Conservation (phyloP, 352 stramenopile species). For the Pythium dissimile region DNA sequence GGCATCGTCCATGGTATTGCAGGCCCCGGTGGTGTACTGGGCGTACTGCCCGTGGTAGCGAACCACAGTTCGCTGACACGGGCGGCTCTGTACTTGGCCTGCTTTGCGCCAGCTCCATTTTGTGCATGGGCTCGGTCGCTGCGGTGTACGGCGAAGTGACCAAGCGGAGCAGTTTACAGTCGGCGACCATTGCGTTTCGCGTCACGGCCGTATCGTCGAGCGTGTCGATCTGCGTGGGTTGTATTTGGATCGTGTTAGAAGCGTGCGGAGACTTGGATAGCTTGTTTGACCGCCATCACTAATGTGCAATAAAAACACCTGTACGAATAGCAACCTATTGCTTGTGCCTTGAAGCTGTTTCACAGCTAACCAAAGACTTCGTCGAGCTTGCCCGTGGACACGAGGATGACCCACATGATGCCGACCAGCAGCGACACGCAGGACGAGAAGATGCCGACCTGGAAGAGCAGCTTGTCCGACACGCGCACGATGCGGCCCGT, state of each 20-base stretch:
- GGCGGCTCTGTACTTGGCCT: constrained; percentile 75
- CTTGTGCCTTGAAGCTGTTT: background rate
- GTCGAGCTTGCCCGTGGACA: constrained; percentile 44
- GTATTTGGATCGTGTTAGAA: constrained; percentile 69
- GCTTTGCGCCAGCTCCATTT: constrained; percentile 84
- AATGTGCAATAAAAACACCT: background rate
- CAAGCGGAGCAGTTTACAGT: constrained; percentile 24
- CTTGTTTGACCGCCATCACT: constrained; percentile 40
- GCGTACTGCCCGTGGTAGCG: constrained; percentile 82
- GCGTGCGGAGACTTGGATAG: constrained; percentile 55
- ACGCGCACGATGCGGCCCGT: constrained; percentile 38
- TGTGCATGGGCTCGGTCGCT: constrained; percentile 88
- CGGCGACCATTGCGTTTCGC: constrained; percentile 31
- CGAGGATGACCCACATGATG: constrained; percentile 57
- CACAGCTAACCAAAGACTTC: constrained; percentile 38
- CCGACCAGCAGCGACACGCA: constrained; percentile 53
- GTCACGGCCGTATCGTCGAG: constrained; percentile 46
- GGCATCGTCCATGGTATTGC: constrained; percentile 89
- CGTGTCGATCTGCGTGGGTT: constrained; percentile 60
- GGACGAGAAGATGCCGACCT: constrained; percentile 55
- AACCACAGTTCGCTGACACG: constrained; percentile 34
- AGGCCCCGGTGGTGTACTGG: constrained; percentile 65
- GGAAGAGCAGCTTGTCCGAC: constrained; percentile 39
- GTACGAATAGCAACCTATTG: background rate
- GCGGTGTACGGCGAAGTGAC: constrained; percentile 76